Base-by-base conservation (phyloP, 768 basidiomycete species). In the Heimioporus sp. region DNA sequence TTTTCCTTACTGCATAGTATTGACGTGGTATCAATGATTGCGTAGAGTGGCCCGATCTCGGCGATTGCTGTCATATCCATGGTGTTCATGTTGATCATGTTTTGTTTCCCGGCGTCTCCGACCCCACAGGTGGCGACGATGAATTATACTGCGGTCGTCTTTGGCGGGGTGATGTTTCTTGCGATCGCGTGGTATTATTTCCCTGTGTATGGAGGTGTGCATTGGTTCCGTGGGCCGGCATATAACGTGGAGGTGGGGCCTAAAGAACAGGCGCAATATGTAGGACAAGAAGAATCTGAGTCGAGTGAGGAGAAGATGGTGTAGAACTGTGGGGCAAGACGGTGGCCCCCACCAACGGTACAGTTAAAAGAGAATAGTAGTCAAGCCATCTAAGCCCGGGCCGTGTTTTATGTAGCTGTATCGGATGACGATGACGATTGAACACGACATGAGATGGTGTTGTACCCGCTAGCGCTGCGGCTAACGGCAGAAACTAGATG, bases 111-210 rank as follows among this genome's bases (percentile, higher is more conserved):
- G 11, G 64, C 76, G 11, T 73, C 72, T n/a, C 78, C 79, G 1
- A 56, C 62, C 5, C 72, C 83, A 0, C 62, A 63, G 16, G 69
- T 68, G 2, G 65, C 72, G 10, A 68, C 71, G 43, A 87, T 90
- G 87, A 90, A 90, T 63, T 90, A 90, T 58, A 76, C 81, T 0
- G 72, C 82, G 24, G 80, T 85, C 20, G 85, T 91, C 4, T 70
- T 82, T 8, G 81, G 80, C 0, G 84, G 81, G 2, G 76, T 81
- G 4, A 65, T 87, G 50, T 37, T 74, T 4, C 73, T 89, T n/a
- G 77, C 82, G 6, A 57, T 83, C 7, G 53, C 69, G 0, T 89
- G 81, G 73, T 90, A 83, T 66, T 89, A 82, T 71, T 76, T 84
- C 64, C 85, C 85, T 0, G 69, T 72, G 16, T 86, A 87, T 53